Evolutionary conservation across 2,329 filamentous ascomycete species (phyloP).

Genomic region (Ophiostoma australiae): DNA sequence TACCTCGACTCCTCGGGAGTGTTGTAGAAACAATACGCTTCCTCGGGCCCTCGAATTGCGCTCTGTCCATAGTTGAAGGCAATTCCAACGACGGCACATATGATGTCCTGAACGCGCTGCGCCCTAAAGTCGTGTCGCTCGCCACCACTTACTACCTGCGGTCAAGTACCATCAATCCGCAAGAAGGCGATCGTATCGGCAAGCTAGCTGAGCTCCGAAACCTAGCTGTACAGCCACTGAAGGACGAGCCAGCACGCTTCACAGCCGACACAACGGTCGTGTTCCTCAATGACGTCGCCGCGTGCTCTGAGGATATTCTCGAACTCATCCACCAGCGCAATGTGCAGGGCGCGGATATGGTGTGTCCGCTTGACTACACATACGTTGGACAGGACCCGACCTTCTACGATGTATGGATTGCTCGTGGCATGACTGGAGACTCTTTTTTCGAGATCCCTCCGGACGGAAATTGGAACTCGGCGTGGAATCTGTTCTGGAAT

Average conservation of each 20-base stretch:
- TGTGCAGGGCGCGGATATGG: constrained; percentile 48
- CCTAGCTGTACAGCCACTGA: constrained; percentile 58
- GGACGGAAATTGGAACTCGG: constrained; percentile 46
- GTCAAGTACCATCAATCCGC: constrained; percentile 39
- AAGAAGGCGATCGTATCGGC: constrained; percentile 53
- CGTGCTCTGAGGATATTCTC: constrained; percentile 52
- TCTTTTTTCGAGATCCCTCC: constrained; percentile 50
- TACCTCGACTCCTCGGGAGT: constrained; percentile 49
- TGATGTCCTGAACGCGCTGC: constrained; percentile 44
- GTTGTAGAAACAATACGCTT: constrained; percentile 36
- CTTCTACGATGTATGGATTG: constrained; percentile 56
- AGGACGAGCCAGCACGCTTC: constrained; percentile 29
- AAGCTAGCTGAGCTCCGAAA: constrained; percentile 71
- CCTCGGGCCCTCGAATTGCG: constrained; percentile 47
- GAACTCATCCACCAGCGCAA: constrained; percentile 49
- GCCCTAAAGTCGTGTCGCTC: constrained; percentile 37
- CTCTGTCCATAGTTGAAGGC: constrained; percentile 53
- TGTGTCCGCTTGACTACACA: constrained; percentile 56
- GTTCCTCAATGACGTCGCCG: constrained; percentile 52
- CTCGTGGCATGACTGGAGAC: constrained; percentile 49
- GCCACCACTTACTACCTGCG: constrained; percentile 42
- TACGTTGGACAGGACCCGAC: constrained; percentile 40
- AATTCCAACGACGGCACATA: constrained; percentile 51
- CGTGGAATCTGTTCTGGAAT: constrained; percentile 52
- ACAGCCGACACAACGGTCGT: constrained; percentile 40